phyloP scores from a whole-genome alignment of 2,329 filamentous ascomycete species.

The Colletotrichum siamense region DNA sequence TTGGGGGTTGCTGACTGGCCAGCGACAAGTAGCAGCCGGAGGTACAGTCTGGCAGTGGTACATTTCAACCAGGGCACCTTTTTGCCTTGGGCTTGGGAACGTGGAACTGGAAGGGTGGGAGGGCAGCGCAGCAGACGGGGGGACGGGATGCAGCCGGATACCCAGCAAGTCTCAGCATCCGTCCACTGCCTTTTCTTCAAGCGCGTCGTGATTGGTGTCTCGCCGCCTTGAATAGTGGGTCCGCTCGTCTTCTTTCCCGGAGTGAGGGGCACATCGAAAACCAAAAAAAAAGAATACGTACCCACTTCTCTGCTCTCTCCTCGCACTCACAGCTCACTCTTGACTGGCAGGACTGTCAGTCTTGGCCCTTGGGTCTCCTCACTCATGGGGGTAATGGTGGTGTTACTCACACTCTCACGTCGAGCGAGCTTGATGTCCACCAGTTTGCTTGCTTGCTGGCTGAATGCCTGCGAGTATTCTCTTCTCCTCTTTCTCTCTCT shows the following conservation, averaged over 20 bases:
- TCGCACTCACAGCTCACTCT: background rate
- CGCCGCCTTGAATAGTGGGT: background rate
- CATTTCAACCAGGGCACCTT: background rate
- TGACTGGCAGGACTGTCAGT: background rate
- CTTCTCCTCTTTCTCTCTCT: background rate
- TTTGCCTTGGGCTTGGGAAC: background rate
- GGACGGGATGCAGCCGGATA: slow-evolving; percentile 11
- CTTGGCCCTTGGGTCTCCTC: background rate
- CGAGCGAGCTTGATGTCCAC: background rate
- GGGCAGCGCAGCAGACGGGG: background rate
- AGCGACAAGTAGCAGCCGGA: background rate
- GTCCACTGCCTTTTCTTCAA: slow-evolving; percentile 7
- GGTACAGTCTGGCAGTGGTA: background rate
- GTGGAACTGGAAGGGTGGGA: background rate
- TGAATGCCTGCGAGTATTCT: background rate
- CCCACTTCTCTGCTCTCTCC: background rate
- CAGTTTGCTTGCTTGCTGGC: background rate
- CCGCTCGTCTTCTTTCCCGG: background rate
- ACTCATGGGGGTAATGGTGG: background rate
- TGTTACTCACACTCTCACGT: background rate
- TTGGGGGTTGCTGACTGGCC: background rate
- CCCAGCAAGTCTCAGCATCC: slow-evolving; percentile 22
- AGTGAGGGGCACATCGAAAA: background rate
- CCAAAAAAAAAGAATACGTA: background rate
- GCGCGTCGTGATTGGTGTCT: background rate